Evolutionary conservation across 2,329 filamentous ascomycete species (phyloP).

Genomic region (Fusarium staphyleae): DNA sequence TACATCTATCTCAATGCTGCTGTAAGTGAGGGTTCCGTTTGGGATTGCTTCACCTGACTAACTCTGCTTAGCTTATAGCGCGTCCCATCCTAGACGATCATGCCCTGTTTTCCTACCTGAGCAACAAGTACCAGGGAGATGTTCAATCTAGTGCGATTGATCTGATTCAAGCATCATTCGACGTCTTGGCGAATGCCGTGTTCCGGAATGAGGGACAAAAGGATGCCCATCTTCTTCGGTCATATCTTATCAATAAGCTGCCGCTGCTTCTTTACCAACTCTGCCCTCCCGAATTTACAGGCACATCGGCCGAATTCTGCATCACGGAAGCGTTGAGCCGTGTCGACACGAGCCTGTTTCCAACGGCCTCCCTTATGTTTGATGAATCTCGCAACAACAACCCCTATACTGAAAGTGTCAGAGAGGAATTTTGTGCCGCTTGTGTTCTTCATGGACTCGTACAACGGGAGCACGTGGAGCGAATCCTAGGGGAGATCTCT

Average conservation of each 20-base stretch:
- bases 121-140: slow-evolving; percentile 85
- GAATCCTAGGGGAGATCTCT: slow-evolving; percentile 82
- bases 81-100: slow-evolving; percentile 84
- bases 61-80: slow-evolving; percentile 69
- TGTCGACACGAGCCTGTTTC: slow-evolving; percentile 80
- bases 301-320: slow-evolving; percentile 77
- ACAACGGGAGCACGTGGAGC: slow-evolving; percentile 76
- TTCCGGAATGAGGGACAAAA: slow-evolving; percentile 67
- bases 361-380: slow-evolving; percentile 66
- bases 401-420: slow-evolving; percentile 64
- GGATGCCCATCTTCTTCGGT: slow-evolving; percentile 77
- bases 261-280: slow-evolving; percentile 62
- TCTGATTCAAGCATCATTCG: slow-evolving; percentile 86
- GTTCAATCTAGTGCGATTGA: slow-evolving; percentile 80
- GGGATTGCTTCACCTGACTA: slow-evolving; percentile 8
- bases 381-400: slow-evolving; percentile 64
- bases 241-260: slow-evolving; percentile 79
- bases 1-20: slow-evolving; percentile 86
- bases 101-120: slow-evolving; percentile 78
- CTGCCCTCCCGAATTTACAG: slow-evolving; percentile 72
- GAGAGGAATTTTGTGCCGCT: slow-evolving; percentile 83
- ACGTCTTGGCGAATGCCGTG: slow-evolving; percentile 85
- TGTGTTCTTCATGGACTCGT: slow-evolving; percentile 91
- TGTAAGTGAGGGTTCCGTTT: slow-evolving; percentile 55
- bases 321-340: slow-evolving; percentile 76